Evolutionary conservation across 768 basidiomycete species (phyloP).

Genomic region (Lentinus brumalis): DNA sequence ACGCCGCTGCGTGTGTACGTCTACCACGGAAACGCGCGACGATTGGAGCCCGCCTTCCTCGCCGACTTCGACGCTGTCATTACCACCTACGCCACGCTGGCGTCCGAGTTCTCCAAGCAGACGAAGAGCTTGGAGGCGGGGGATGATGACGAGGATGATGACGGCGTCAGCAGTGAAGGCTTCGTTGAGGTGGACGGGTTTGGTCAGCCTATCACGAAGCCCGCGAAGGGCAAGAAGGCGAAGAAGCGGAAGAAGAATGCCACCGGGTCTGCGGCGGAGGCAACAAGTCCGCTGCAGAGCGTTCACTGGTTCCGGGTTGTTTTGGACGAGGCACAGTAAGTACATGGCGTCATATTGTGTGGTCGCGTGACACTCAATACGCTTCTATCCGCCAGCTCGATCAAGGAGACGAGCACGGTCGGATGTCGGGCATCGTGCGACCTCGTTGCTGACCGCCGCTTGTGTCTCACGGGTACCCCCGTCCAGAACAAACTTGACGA

Average conservation of each 20-base stretch:
- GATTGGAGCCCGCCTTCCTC: constrained; percentile 82
- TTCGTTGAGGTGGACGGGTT: constrained; percentile 67
- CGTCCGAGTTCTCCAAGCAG: constrained; percentile 93
- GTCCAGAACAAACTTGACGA: constrained; percentile 99
- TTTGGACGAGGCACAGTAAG: constrained; percentile 93
- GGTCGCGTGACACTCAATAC: background rate
- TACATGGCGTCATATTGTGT: constrained; percentile 22
- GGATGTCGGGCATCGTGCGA: constrained; percentile 96
- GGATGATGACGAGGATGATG: constrained; percentile 67
- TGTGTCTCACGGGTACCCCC: constrained; percentile 97
- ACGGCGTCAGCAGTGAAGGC: constrained; percentile 61
- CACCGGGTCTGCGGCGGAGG: constrained; percentile 42
- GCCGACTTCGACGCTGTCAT: constrained; percentile 97
- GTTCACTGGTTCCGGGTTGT: constrained; percentile 97
- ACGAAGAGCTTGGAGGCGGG: constrained; percentile 57
- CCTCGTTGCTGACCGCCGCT: constrained; percentile 87
- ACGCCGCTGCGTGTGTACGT: constrained; percentile 82
- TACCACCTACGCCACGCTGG: constrained; percentile 95
- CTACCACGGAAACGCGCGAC: constrained; percentile 90
- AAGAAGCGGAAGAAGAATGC: constrained; percentile 62
- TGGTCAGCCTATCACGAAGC: constrained; percentile 60
- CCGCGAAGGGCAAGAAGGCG: constrained; percentile 67
- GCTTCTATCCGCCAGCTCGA: constrained; percentile 59
- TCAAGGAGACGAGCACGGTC: constrained; percentile 94
- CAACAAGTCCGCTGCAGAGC: constrained; percentile 84